Evolutionary conservation across 805 yeast species (phyloP).

Genomic region (Kazachstania kunashirensis): DNA sequence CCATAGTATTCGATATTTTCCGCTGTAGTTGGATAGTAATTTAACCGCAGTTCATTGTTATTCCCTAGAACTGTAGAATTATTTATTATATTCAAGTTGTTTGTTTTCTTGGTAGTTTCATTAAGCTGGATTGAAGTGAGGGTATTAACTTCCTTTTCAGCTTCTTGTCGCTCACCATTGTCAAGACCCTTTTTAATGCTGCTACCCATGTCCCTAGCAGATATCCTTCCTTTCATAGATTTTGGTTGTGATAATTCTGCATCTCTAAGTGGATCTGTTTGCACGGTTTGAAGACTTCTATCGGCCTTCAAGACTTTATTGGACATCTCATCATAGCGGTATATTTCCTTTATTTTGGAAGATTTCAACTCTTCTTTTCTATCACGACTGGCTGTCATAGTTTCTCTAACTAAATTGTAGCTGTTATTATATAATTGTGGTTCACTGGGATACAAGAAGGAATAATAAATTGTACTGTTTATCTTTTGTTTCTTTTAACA

Average conservation of each 20-base stretch:
- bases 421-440: too few relatives aligned
- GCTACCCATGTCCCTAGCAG: constrained; percentile 62
- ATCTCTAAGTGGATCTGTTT: constrained; percentile 32
- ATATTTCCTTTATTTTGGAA: constrained; percentile 28
- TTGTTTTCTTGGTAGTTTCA: constrained; percentile 4
- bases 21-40: constrained; percentile 54
- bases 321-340: constrained; percentile 66
- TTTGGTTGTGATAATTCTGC: constrained; percentile 57
- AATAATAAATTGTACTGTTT: too few relatives aligned
- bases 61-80: constrained; percentile 28
- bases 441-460: too few relatives aligned
- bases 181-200: constrained; percentile 6
- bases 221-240: constrained; percentile 61
- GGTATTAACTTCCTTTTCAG: constrained; percentile 15
- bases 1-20: constrained; percentile 45
- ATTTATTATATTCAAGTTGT: not conserved
- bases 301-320: constrained; percentile 61
- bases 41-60: constrained; percentile 38
- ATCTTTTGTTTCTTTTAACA: too few relatives aligned
- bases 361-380: constrained; percentile 10
- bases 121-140: constrained; percentile 5
- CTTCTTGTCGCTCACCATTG: constrained; percentile 12
- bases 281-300: constrained; percentile 38
- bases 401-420: too few relatives aligned
- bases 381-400: too few relatives aligned